Conservation (phyloP, 805 yeast species). For the Debaryomyces maramus region DNA sequence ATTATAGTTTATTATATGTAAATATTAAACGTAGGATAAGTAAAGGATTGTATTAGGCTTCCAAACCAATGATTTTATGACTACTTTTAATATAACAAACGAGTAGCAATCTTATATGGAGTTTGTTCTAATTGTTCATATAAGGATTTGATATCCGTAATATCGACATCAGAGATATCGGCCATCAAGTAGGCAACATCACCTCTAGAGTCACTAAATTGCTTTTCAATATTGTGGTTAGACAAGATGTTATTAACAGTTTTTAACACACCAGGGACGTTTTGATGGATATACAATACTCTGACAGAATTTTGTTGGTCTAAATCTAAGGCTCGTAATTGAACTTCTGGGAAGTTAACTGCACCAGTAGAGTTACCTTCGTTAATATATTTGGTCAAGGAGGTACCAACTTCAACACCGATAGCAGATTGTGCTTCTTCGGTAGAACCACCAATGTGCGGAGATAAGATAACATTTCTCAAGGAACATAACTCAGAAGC, state of each 20-base stretch:
- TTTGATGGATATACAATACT: constrained; percentile 93
- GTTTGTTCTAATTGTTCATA: constrained; percentile 86
- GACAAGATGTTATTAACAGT: constrained; percentile 95
- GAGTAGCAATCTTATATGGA: constrained; percentile 85
- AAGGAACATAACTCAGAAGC: constrained; percentile 75
- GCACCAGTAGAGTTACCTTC: constrained; percentile 95
- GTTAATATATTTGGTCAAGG: constrained; percentile 87
- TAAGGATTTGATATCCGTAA: constrained; percentile 77
- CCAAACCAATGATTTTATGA: no score
- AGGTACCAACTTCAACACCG: constrained; percentile 90
- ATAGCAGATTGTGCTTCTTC: constrained; percentile 98
- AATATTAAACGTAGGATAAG: no score
- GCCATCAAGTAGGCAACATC: constrained; percentile 98
- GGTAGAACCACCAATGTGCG: constrained; percentile 98
- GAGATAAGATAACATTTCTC: constrained; percentile 89
- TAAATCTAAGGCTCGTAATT: constrained; percentile 81
- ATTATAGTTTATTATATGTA: no score
- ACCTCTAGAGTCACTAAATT: constrained; percentile 95
- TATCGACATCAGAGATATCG: constrained; percentile 84
- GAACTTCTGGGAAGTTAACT: constrained; percentile 98
- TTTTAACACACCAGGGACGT: constrained; percentile 97
- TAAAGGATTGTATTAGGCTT: no score
- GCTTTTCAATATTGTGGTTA: constrained; percentile 94
- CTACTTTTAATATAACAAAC: constrained; percentile 78
- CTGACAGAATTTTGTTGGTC: constrained; percentile 89